Evolutionary conservation across 352 stramenopile species (phyloP).

Genomic region (Plasmopara viticola): DNA sequence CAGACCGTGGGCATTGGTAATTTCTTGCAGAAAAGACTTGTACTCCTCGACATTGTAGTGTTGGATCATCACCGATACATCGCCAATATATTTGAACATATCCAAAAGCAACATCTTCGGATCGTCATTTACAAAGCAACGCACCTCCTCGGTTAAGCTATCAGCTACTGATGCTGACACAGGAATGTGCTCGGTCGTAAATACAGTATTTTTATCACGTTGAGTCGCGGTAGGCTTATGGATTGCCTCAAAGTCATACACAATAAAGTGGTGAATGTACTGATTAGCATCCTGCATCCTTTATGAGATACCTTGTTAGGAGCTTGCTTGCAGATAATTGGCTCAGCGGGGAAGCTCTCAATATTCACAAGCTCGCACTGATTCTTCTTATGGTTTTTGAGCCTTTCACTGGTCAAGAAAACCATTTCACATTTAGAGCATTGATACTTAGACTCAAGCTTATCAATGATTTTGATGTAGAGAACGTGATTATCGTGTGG

Average conservation of each 20-base stretch:
- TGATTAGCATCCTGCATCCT: not conserved
- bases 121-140: conserved; percentile 13
- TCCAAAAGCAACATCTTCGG: conserved; percentile 4
- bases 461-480: conserved; percentile 1
- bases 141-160: conserved; percentile 13
- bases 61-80: not conserved
- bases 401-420: not conserved
- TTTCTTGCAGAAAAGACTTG: not conserved
- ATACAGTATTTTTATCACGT: conserved; percentile 6
- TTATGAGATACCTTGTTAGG: not conserved
- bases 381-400: conserved; percentile 1
- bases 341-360: not conserved
- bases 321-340: not conserved
- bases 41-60: not conserved
- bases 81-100: conserved; percentile 7
- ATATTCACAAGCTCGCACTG: conserved; percentile 3
- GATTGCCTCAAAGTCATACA: not conserved
- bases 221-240: conserved; percentile 1
- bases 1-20: not conserved
- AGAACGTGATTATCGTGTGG: not conserved
- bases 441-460: not conserved
- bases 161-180: conserved; percentile 10
- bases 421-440: conserved; percentile 1
- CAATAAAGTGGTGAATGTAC: not conserved
- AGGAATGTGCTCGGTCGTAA: conserved; percentile 9